Base-by-base conservation (phyloP, 768 basidiomycete species). In the Lactifluus hygrophoroides region DNA sequence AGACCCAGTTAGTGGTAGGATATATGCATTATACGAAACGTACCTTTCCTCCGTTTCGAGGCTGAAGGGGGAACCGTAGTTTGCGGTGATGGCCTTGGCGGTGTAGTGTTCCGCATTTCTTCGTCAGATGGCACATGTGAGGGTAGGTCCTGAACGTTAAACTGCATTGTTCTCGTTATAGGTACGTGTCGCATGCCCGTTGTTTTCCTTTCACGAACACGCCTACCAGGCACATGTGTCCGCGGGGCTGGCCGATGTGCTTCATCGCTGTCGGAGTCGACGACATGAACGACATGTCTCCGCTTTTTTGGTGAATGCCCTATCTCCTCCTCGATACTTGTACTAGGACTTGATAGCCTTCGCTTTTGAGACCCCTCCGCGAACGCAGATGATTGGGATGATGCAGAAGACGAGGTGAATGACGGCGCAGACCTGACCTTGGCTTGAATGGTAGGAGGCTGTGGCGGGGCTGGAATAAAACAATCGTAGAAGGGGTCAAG, bases 401-500 rank as follows among this genome's bases (percentile, higher is more conserved):
- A 61, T 8, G 57, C 16, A 16, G 57, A 61, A 30, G 57, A 51
- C n/a, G 57, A 34, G 19, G 51, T 17, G 30, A 58, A 60, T 38
- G 57, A 60, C 7, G 60, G 35, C 1, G 60, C 27, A 11, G 60
- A 45, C 28, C 3, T 11, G 43, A 56, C 40, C 53, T 64, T 40
- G 64, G 70, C 17, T 61, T 60, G 57, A 11, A 75, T 71, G 14
- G 63, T 65, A 17, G 71, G 61, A 10, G 64, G 62, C n/a, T 57
- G 53, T 1, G 71, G 70, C 0, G 56, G 56, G 3, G 57, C 48
- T 7, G 61, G 77, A 9, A 88, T 81, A 57, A 73, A 70, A 66
- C 88, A 91, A 23, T 80, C 78, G 63, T 90, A 90, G n/a, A 70
- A 69, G 3, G 85, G 82, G 66, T 91, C 89, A 8, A 91, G 76